Evolutionary conservation across 2,329 filamentous ascomycete genomes (phyloP).

Genomic region (Chaetomium sp.): DNA sequence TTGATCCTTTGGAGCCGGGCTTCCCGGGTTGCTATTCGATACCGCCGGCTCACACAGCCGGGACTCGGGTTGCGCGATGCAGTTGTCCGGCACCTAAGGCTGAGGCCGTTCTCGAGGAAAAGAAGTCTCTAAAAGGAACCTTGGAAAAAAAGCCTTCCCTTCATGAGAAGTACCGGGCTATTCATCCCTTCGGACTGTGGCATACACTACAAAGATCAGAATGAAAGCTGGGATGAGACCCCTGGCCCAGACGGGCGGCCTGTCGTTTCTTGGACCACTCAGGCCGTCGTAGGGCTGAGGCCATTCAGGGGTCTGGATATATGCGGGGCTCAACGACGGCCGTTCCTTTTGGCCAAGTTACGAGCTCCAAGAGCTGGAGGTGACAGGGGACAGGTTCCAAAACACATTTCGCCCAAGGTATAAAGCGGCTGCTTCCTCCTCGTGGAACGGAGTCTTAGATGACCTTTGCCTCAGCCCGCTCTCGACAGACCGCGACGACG

Average conservation of each 20-base stretch:
- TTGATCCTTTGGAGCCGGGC: background rate
- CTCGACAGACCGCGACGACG: background rate
- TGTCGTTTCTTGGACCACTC: background rate
- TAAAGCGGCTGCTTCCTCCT: background rate
- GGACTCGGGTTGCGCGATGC: too few species aligned
- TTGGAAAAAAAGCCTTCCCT: too few species aligned
- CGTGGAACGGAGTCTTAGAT: background rate
- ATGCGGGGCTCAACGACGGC: background rate
- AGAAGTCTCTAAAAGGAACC: too few species aligned
- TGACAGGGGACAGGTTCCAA: background rate
- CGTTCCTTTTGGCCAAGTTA: background rate
- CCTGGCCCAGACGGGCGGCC: background rate
- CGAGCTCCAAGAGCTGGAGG: background rate
- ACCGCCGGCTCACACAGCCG: too few species aligned
- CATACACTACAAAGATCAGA: background rate
- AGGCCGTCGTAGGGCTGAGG: slow-evolving; percentile 5
- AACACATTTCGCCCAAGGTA: background rate
- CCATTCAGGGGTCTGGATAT: background rate
- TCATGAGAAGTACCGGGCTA: too few species aligned
- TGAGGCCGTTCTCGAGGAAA: too few species aligned
- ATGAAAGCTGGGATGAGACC: background rate
- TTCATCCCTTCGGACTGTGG: too few species aligned
- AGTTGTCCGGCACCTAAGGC: too few species aligned
- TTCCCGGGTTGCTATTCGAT: too few species aligned
- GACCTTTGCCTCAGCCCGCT: background rate